A percentile compares a stretch with the other conserved stretches of the same genome.
phyloP scores from a whole-genome alignment of 768 basidiomycete species.

The Tricholoma flavovirens region DNA sequence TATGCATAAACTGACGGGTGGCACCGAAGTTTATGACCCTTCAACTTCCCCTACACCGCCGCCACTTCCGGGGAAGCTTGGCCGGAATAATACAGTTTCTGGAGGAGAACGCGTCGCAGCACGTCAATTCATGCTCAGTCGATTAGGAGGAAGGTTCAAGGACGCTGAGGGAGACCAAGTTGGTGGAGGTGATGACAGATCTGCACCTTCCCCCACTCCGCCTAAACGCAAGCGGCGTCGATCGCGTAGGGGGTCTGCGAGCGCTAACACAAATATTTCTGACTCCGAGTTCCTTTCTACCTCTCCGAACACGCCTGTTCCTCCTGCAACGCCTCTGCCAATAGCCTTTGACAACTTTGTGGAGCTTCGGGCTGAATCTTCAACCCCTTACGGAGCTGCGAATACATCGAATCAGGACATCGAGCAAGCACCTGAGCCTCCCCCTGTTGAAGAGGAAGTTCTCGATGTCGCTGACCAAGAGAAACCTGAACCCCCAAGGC shows the following conservation, averaged over 20 bases:
- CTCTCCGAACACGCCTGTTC: constrained; percentile 56
- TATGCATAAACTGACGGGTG: constrained; percentile 81
- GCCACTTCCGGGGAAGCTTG: constrained; percentile 35
- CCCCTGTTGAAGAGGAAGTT: constrained; percentile 11
- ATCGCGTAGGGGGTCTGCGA: constrained; percentile 41
- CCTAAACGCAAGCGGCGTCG: constrained; percentile 54
- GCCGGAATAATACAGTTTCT: constrained; percentile 76
- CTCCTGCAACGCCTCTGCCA: constrained; percentile 48
- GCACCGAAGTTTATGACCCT: constrained; percentile 58
- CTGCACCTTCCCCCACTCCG: constrained; percentile 40
- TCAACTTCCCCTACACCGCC: constrained; percentile 54
- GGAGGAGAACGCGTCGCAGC: constrained; percentile 76
- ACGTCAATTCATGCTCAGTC: constrained; percentile 59
- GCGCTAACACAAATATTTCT: constrained; percentile 44
- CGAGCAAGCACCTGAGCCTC: constrained; percentile 22
- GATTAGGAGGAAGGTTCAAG: constrained; percentile 54
- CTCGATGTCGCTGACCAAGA: constrained; percentile 26
- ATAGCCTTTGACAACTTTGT: constrained; percentile 30
- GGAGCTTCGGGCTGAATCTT: constrained; percentile 37
- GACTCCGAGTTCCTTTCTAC: constrained; percentile 45
- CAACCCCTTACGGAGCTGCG: constrained; percentile 36
- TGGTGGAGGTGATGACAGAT: constrained; percentile 53
- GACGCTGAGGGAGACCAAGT: constrained; percentile 60
- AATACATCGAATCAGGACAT: constrained; percentile 27
- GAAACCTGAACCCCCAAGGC: constrained; percentile 36